These are phyloP conservation scores for Chlorella sorokiniana DNA, from an alignment of 139 green algal genomes.

Conservation along the genomic window DNA sequence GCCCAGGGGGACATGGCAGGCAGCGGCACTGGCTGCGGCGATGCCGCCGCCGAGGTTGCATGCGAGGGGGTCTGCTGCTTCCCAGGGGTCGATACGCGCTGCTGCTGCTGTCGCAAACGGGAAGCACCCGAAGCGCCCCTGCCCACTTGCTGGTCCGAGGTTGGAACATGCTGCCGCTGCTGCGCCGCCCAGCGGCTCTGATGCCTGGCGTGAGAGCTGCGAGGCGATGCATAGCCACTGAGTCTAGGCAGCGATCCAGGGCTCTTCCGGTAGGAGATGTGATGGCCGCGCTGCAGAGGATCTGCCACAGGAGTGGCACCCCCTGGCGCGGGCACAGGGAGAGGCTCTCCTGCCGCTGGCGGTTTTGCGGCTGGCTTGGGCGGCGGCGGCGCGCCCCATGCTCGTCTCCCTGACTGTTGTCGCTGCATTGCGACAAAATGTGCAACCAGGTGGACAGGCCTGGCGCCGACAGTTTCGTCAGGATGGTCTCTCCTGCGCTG, in stretches of 20 bases:
- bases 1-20: neutral
- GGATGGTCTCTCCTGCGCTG: no score
- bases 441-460: neutral
- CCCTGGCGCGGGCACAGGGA: no score
- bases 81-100: no score
- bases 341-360: neutral
- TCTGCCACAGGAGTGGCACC: no score
- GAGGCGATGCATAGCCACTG: neutral
- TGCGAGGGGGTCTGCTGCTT: neutral
- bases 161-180: neutral
- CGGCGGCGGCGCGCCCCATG: constrained; percentile 5
- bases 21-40: neutral
- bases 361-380: constrained; percentile 1
- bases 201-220: no score
- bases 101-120: neutral
- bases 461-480: no score
- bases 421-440: neutral
- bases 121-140: no score
- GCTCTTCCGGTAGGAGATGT: no score
- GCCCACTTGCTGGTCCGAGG: no score
- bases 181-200: no score
- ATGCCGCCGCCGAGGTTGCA: neutral
- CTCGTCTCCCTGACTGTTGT: neutral
- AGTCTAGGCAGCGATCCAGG: no score
- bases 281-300: no score